These are phyloP conservation scores for Gonium pectorale DNA, from an alignment of 139 green algal genomes.

Conservation along the genomic window DNA sequence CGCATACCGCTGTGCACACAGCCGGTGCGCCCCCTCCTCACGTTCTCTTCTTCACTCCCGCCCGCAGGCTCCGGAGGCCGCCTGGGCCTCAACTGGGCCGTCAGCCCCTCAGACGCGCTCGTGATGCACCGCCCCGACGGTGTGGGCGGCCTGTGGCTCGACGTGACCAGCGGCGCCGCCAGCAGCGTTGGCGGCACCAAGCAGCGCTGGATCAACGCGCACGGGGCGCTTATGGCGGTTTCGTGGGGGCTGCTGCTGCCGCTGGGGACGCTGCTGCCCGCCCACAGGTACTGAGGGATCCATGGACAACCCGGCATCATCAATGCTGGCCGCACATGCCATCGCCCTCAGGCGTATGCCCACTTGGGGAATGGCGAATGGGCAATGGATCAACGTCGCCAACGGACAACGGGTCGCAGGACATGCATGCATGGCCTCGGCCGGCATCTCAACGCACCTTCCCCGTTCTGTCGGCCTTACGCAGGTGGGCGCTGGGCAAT, in stretches of 20 bases:
- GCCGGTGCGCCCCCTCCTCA: too few species aligned
- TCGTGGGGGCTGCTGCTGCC: conserved; percentile 48
- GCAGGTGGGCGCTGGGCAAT: conserved; percentile 13
- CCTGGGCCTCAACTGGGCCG: conserved; percentile 21
- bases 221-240: conserved; percentile 47
- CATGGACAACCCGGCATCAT: too few species aligned
- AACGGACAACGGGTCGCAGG: too few species aligned
- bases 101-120: background rate
- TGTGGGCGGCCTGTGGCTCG: conserved; percentile 3
- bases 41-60: background rate
- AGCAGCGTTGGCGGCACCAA: background rate
- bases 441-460: too few species aligned
- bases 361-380: too few species aligned
- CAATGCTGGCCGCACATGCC: too few species aligned
- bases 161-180: background rate
- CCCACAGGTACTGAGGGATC: conserved; percentile 35
- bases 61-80: background rate
- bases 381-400: too few species aligned
- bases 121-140: background rate
- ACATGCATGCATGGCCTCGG: too few species aligned
- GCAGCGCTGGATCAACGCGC: conserved; percentile 37
- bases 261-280: conserved; percentile 30
- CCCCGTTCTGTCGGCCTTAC: too few species aligned
- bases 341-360: too few species aligned
- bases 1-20: too few species aligned